These are phyloP conservation scores for Articulospora tetracladia DNA, from an alignment of 495 filamentous ascomycete species.

Conservation along the genomic window DNA sequence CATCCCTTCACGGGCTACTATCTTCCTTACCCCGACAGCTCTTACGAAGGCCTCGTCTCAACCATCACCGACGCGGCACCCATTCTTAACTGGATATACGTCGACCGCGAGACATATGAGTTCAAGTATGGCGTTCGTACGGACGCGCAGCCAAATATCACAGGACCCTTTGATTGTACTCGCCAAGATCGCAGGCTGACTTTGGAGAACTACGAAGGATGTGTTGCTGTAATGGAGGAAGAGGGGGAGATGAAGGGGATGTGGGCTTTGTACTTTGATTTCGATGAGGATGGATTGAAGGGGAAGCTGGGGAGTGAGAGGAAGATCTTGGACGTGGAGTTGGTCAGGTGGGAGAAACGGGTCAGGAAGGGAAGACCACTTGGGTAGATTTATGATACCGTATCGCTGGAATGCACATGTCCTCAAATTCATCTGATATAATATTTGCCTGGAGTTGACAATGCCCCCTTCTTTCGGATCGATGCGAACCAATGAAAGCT, in stretches of 20 bases:
- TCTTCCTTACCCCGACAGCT: constrained; percentile 51
- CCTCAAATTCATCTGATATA: not conserved
- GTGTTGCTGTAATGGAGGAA: constrained; percentile 39
- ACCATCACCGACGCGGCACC: constrained; percentile 53
- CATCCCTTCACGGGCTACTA: constrained; percentile 57
- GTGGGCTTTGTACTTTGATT: constrained; percentile 44
- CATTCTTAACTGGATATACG: constrained; percentile 60
- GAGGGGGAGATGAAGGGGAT: constrained; percentile 22
- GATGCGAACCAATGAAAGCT: not conserved
- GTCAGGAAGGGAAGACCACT: constrained; percentile 29
- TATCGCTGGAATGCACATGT: not conserved
- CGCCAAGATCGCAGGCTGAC: constrained; percentile 48
- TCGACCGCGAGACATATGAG: constrained; percentile 48
- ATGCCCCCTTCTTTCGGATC: not conserved
- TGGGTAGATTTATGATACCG: constrained; percentile 2
- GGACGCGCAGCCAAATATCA: constrained; percentile 39
- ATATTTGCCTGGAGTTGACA: not conserved
- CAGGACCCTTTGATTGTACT: constrained; percentile 55
- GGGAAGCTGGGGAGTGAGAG: constrained; percentile 32
- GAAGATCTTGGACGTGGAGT: constrained; percentile 33
- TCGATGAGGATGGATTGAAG: constrained; percentile 38
- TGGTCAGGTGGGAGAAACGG: constrained; percentile 36
- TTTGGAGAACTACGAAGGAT: constrained; percentile 48
- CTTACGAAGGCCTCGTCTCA: constrained; percentile 52
- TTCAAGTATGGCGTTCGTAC: constrained; percentile 47